Evolutionary conservation across 805 yeast species (phyloP), one percentile per base, ranked within the genome.

Genomic region (Cyberlindnera japonica): DNA sequence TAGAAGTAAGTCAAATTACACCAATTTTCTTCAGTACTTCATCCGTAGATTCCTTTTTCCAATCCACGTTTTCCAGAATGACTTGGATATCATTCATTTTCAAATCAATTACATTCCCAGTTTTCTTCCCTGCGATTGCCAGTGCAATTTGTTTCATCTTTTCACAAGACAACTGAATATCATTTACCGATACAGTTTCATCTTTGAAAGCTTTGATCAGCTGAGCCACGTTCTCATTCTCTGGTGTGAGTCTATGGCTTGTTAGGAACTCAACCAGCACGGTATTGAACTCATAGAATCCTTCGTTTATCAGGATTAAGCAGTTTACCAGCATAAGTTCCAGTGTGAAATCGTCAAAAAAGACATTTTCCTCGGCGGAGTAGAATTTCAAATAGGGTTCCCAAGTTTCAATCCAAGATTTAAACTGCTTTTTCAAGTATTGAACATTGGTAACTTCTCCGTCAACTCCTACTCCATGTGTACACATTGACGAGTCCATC

Each of bases 11-110:
- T 44, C 38, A 48, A 34, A 56, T 39, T 12, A 61, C 63, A 16
- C 63, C 63, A 36, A 61, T 59, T 40, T 61, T 61, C 37, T 57
- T 58, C 41, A 61, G 38, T 5, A 61, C 65, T 33, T 61, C 65
- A 43, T 61, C 65, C 0, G 65, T 55, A 9, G 55, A 47, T 29
- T 61, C 65, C 19, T 43, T 59, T 19, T 49, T 55, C 65, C 65
- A 61, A 43, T 61, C 65, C 7, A 61, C 62, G 31, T 45, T 48
- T 23, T 61, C 61, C 28, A 61, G 38, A 22, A 61, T 62, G 10
- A 51, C 37, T 31, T 55, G 57, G 18, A 55, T 53, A 24, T 55
- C 58, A 38, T 45, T 45, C 44, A 49, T 33, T 18, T 38, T 49
- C 35, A 38, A 33, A 15, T 39, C 43, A 16, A 38, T 13, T 5